Evolutionary conservation across 805 yeast genomes (phyloP).

Genomic region (Wilhelminamyces savonicus): DNA sequence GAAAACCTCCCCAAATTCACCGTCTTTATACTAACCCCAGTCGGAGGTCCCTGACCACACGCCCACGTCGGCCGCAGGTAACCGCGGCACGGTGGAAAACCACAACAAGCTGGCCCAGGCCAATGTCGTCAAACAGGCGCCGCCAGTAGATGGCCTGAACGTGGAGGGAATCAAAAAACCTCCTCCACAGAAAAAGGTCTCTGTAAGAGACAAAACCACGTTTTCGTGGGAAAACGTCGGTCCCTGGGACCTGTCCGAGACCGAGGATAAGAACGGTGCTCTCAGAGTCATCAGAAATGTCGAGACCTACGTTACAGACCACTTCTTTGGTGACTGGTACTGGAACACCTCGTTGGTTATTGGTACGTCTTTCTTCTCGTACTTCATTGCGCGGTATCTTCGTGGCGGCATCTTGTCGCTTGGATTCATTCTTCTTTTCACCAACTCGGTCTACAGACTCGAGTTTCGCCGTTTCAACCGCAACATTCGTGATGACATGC

Average conservation of each 20-base stretch:
- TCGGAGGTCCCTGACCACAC: too few relatives aligned
- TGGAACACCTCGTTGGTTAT: constrained; percentile 59
- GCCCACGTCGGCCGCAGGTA: too few relatives aligned
- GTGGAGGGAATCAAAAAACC: too few relatives aligned
- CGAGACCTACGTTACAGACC: constrained; percentile 59
- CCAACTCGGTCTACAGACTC: constrained; percentile 62
- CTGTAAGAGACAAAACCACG: constrained; percentile 22
- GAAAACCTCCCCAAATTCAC: too few relatives aligned
- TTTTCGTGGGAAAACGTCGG: constrained; percentile 39
- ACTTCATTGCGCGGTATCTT: constrained; percentile 56
- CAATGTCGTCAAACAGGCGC: too few relatives aligned
- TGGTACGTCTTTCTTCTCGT: constrained; percentile 69
- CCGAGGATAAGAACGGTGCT: constrained; percentile 17
- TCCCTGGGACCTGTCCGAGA: constrained; percentile 21
- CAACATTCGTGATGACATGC: constrained; percentile 70
- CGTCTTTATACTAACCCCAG: too few relatives aligned
- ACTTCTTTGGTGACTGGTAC: constrained; percentile 65
- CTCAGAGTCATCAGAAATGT: constrained; percentile 28
- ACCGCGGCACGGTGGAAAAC: too few relatives aligned
- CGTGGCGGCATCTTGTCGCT: constrained; percentile 64
- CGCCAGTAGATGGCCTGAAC: too few relatives aligned
- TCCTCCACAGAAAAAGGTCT: constrained; percentile 8
- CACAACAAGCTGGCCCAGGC: too few relatives aligned
- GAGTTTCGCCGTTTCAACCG: constrained; percentile 74
- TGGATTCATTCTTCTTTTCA: constrained; percentile 50